Base-by-base conservation (phyloP, 2,329 filamentous ascomycete genomes). In the Paramyrothecium sp. region DNA sequence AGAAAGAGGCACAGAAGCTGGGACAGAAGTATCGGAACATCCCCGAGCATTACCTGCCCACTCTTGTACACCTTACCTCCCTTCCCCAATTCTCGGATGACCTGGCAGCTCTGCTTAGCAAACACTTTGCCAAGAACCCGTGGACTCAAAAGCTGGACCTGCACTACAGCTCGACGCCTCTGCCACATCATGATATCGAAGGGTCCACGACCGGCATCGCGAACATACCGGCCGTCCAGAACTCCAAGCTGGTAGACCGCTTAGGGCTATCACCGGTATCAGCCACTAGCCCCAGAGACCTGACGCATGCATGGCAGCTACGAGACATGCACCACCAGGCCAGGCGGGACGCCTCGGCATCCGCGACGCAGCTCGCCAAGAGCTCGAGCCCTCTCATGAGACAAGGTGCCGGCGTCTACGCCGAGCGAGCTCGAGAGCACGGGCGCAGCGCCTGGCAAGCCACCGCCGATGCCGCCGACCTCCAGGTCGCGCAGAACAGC, bases 391-490 rank as follows among this genome's bases (percentile, higher is more conserved):
- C 81, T 0, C 76, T 94, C 3, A 92, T 90, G 77, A 84, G 87
- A 21, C 89, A 88, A 57, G 93, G 85, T 1, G 91, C 91, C 10
- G 86, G 82, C 0, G 90, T 91, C 69, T 96, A 96, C 70, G 81
- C 86, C 1, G 84, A 90, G 54, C 78, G 89, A 12, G 89, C 86
- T 1, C 86, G 88, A 21, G 86, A 91, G 51, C 82, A 87, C 57
- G 78, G 83, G 4, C 81, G 78, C 13, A 77, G 78, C 48, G 83
- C 87, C 2, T 82, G 83, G 60, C 76, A 77, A 19, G 82, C 86
- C n/a, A 78, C 79, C 19, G 86, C 86, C n/a, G 78, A 79, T 0
- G 87, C 87, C 1, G 91, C 92, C 2, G 89, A 95, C 65, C 73
- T 82, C 0, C 79, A 89, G 3, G 93, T 94, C 1, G 80, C 87